Base-by-base conservation (phyloP, 768 basidiomycete species). In the Tulasnella sp. region DNA sequence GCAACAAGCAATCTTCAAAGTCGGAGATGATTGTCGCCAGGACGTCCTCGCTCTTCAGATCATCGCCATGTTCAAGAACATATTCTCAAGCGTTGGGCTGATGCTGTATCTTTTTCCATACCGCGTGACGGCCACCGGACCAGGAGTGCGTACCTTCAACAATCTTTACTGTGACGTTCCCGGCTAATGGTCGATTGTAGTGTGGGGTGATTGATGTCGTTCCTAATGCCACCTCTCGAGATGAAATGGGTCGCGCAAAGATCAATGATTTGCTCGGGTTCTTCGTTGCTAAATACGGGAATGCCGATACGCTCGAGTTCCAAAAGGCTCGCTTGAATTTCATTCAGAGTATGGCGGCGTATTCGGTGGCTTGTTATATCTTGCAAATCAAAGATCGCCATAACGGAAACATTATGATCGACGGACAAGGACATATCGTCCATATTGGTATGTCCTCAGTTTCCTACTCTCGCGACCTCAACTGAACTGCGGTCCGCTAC, bases 391-490 rank as follows among this genome's bases (percentile, higher is more conserved):
- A 99, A 72, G 96, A 99, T 67, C 73, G 96, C 36, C 96, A 99
- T 69, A 99, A 99, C 65, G 96, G 96, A 27, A 99, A 99, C 68
- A 98, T 99, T 67, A 97, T 99, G 94, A 93, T 99, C 59, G 96
- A 98, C 67, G 91, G 86, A 2, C 88, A 93, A 59, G 96, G 96
- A 0, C 93, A 97, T 67, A 94, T 99, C 58, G 79, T 97, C 3
- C 96, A 99, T 67, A 80, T 99, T 63, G 94, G 92, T 21, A 21
- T 19, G n/a, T 14, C 35, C 34, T 50, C 17, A 48, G 57, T 61
- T 62, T 14, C 51, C 59, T 29, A 64, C 51, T 40, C 9, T 27
- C 21, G 6, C 2, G 27, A n/a, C 14, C 1, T 54, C 14, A 23
- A 17, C 14, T 14, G 39, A 40, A 54, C 29, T 12, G 25, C 6